These are phyloP conservation scores for Polyplosphaeria fusca DNA, from an alignment of 495 filamentous ascomycete genomes.

Conservation along the genomic window DNA sequence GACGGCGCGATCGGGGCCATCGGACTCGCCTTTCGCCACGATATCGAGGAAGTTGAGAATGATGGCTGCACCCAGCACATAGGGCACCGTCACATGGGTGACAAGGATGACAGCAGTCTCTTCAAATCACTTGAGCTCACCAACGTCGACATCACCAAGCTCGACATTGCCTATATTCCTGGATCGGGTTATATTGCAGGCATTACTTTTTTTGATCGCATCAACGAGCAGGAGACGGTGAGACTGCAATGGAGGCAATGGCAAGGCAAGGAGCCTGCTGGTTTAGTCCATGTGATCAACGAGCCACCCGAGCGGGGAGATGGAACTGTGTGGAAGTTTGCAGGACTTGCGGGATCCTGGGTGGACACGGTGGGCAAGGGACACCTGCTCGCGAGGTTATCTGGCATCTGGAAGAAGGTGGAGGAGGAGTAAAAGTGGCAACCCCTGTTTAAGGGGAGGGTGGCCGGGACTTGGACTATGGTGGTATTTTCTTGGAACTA, in stretches of 20 bases:
- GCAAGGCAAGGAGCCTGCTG: conserved; percentile 30
- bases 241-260: conserved; percentile 29
- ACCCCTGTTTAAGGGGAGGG: no score
- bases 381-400: conserved; percentile 25
- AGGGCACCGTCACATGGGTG: conserved; percentile 17
- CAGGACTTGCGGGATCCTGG: conserved; percentile 20
- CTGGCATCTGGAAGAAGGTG: conserved; percentile 28
- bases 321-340: conserved; percentile 32
- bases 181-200: conserved; percentile 28
- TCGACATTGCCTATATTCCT: conserved; percentile 28
- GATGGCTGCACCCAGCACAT: conserved; percentile 27
- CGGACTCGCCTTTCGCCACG: conserved; percentile 17
- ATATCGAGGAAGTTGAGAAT: conserved; percentile 3
- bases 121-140: conserved; percentile 21
- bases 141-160: conserved; percentile 29
- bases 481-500: no score
- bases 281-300: conserved; percentile 17
- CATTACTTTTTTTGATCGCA: conserved; percentile 27
- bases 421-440: conserved; percentile 12
- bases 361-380: conserved; percentile 13
- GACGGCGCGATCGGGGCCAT: conserved; percentile 30
- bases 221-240: conserved; percentile 15
- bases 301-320: conserved; percentile 31
- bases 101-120: conserved; percentile 2
- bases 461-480: no score